phyloP scores from a whole-genome alignment of 352 stramenopile species.

The Globisporangium rhizosaccharum region DNA sequence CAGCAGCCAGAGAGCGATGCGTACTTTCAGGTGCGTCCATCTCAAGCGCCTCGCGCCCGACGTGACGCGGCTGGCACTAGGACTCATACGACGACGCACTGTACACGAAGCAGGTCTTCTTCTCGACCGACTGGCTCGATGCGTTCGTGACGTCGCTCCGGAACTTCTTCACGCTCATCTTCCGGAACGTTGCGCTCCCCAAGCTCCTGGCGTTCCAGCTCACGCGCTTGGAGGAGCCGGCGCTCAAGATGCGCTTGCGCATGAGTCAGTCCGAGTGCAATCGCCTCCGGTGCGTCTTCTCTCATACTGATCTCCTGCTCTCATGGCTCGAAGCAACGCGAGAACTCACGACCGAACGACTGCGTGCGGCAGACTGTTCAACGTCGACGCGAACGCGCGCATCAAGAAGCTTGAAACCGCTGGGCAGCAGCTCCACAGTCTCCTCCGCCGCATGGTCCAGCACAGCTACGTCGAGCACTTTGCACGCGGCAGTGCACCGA shows the following conservation, averaged over 20 bases:
- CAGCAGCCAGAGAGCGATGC: slow-evolving; percentile 61
- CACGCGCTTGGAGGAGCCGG: slow-evolving; percentile 58
- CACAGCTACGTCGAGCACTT: slow-evolving; percentile 70
- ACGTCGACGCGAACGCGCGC: slow-evolving; percentile 38
- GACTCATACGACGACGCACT: no score
- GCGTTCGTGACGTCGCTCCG: slow-evolving; percentile 67
- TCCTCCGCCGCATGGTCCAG: slow-evolving; percentile 62
- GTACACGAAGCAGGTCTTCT: slow-evolving; percentile 37
- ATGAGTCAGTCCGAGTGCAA: slow-evolving; percentile 67
- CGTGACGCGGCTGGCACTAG: no score
- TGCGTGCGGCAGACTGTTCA: slow-evolving; percentile 22
- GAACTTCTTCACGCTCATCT: slow-evolving; percentile 78
- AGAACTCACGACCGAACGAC: neutral
- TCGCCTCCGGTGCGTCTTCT: slow-evolving; percentile 33
- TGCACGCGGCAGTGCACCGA: slow-evolving; percentile 10
- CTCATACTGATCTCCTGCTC: no score
- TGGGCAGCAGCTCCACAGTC: slow-evolving; percentile 45
- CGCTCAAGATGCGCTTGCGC: slow-evolving; percentile 61
- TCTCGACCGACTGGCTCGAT: slow-evolving; percentile 66
- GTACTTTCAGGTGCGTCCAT: slow-evolving; percentile 50
- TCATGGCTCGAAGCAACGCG: neutral
- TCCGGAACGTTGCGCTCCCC: slow-evolving; percentile 60
- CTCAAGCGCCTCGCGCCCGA: neutral
- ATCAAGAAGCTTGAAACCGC: slow-evolving; percentile 65
- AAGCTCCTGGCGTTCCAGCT: slow-evolving; percentile 78